Base-by-base conservation (phyloP, 179 eudicot genomes). In the Spergularia azorica region DNA sequence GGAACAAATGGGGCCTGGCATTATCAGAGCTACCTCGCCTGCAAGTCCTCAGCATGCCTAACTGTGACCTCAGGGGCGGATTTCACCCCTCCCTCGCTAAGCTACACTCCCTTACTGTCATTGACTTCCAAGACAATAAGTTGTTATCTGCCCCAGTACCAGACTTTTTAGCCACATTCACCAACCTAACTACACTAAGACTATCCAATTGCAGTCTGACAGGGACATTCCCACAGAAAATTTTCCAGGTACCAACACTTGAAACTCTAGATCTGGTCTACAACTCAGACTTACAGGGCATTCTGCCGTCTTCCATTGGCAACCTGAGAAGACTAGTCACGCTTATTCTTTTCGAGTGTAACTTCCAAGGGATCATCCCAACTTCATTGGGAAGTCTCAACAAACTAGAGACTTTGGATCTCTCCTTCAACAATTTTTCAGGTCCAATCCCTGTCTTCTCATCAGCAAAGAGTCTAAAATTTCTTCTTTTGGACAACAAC, bases 321-420 rank as follows among this genome's bases (percentile, higher is more conserved):
- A 79, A 76, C 59, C 81, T 89, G n/a, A 77, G 13, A 5, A 76
- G 20, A 21, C 50, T 91, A 60, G 60, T 75, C 4, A 63, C 12
- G 62, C 5, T 90, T 14, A 86, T 84, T 11, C 78, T 89, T 57
- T 16, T 51, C 0, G 0, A 15, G 1, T 87, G 91, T 64, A 9
- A 48, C 2, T 84, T 90, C 65, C 76, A 63, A 0, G 95, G 91
- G 36, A 48, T 2, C 7, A 80, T 90, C 43, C 95, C 92, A 5
- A 21, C 84, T 14, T 71, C 83, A 14, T 62, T 87, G 55, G 74
- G 63, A 16, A 80, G 61, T 50, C 81, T 89, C 4, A 72, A 56
- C 20, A 62, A 69, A 38, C 79, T 89, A 11, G 85, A 79, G 64
- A 50, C 57, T 63, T 16, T 90, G 56, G 89, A 87, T 65, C 66